Conservation (phyloP, 176 grass and related monocot species). For the Calamus simplicifolius region DNA sequence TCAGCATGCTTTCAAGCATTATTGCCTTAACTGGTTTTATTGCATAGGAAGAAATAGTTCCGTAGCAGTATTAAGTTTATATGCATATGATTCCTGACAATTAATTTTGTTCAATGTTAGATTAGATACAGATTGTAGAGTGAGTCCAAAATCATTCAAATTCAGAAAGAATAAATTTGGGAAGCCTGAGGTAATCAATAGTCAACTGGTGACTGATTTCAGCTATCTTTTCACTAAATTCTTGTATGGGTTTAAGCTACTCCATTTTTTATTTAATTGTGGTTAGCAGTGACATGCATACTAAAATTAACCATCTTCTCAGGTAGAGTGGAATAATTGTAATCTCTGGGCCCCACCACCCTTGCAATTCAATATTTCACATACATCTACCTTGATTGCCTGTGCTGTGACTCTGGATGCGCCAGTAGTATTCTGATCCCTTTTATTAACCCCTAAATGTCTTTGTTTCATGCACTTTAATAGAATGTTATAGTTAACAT, state of each 20-base stretch:
- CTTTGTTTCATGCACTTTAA: constrained; percentile 10
- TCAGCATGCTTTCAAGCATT: too few species aligned
- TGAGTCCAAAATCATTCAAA: constrained; percentile 71
- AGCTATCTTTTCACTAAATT: too few species aligned
- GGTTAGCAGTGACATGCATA: too few species aligned
- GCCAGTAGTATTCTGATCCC: constrained; percentile 42
- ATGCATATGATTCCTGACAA: too few species aligned
- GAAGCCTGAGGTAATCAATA: constrained; percentile 88
- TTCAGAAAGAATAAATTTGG: constrained; percentile 89
- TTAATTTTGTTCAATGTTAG: constrained; percentile 22
- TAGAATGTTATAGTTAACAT: too few species aligned
- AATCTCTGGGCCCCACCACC: constrained; percentile 29
- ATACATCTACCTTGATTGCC: constrained; percentile 86
- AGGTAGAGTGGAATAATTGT: constrained; percentile 53
- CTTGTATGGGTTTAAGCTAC: too few species aligned
- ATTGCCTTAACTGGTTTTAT: too few species aligned
- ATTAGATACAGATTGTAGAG: constrained; percentile 63
- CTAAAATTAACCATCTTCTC: background rate
- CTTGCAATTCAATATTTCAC: constrained; percentile 91
- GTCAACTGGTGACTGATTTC: background rate
- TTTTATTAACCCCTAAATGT: background rate
- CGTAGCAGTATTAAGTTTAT: background rate
- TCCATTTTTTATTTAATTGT: background rate
- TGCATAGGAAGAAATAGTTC: too few species aligned
- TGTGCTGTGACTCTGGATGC: constrained; percentile 60